These are phyloP conservation scores for Pinus albicaulis DNA, from an alignment of 75 land plant genomes.

Conservation along the genomic window DNA sequence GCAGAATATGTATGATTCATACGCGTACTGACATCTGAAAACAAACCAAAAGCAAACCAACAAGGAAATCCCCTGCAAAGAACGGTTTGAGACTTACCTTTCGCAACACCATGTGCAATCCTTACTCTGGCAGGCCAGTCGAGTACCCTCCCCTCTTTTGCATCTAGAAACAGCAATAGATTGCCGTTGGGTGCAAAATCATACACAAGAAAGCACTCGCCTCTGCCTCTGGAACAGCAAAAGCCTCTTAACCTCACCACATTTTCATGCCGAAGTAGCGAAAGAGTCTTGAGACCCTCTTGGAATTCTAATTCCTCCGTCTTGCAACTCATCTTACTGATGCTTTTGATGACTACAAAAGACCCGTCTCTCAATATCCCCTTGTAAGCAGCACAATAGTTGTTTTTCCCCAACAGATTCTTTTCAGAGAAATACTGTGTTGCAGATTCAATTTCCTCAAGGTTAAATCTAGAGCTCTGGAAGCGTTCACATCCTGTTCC, in stretches of 20 bases:
- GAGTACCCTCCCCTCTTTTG: slow-evolving; percentile 43
- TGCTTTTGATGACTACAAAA: slow-evolving; percentile 52
- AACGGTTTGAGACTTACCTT: slow-evolving; percentile 38
- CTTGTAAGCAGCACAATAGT: slow-evolving; percentile 62
- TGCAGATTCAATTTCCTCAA: slow-evolving; percentile 85
- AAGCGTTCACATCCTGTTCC: slow-evolving; percentile 12
- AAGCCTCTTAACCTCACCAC: slow-evolving; percentile 76
- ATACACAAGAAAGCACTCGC: slow-evolving; percentile 81
- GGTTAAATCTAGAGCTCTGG: slow-evolving; percentile 54
- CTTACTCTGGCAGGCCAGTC: slow-evolving; percentile 73
- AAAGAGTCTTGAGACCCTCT: slow-evolving; percentile 57
- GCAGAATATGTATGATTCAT: not conserved
- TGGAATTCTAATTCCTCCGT: slow-evolving; percentile 66
- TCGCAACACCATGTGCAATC: slow-evolving; percentile 70
- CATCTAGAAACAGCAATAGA: slow-evolving; percentile 50
- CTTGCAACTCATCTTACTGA: slow-evolving; percentile 61
- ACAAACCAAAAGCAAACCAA: not conserved
- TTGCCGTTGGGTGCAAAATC: slow-evolving; percentile 76
- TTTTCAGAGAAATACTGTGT: slow-evolving; percentile 87
- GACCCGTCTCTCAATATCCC: slow-evolving; percentile 80
- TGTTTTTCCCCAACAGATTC: slow-evolving; percentile 69
- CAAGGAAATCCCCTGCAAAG: not conserved
- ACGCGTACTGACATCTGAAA: not conserved
- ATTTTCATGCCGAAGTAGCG: slow-evolving; percentile 65
- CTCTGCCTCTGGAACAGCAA: slow-evolving; percentile 74